These are phyloP conservation scores for Neurospora sp. DNA, from an alignment of 495 filamentous ascomycete species.

Conservation along the genomic window DNA sequence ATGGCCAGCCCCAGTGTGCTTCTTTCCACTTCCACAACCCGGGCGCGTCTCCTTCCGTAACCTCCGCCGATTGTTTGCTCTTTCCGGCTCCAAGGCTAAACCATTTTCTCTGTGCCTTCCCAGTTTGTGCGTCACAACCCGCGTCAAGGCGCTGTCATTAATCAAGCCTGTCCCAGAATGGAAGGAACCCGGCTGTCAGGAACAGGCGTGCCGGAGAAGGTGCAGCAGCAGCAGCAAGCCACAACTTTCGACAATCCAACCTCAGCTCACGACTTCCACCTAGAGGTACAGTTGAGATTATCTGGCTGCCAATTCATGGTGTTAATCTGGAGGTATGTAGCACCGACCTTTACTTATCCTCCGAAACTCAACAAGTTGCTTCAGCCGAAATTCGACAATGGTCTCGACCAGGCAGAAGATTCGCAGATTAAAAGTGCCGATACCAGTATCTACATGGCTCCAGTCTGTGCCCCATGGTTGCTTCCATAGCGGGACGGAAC, in stretches of 20 bases:
- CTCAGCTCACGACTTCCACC: not conserved
- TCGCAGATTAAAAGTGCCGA: not conserved
- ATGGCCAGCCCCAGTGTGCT: not conserved
- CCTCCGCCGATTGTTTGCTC: not conserved
- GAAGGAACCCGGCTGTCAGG: not conserved
- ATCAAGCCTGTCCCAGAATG: not conserved
- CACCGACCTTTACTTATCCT: not conserved
- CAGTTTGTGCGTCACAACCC: not conserved
- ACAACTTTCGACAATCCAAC: not conserved
- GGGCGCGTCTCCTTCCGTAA: not conserved
- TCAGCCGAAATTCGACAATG: not conserved
- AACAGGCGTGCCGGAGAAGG: not conserved
- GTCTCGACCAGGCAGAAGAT: not conserved
- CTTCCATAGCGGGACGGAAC: not conserved
- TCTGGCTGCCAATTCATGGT: not conserved
- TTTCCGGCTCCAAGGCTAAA: not conserved
- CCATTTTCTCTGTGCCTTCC: not conserved
- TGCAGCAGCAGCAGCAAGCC: not conserved
- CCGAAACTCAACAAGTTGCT: not conserved
- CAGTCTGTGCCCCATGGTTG: not conserved
- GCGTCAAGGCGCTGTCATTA: not conserved
- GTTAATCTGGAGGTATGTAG: not conserved
- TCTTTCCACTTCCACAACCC: not conserved
- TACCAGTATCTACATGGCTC: not conserved
- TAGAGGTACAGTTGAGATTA: not conserved